Conservation (phyloP, 257 asterid species). For the Capsicum pubescens region DNA sequence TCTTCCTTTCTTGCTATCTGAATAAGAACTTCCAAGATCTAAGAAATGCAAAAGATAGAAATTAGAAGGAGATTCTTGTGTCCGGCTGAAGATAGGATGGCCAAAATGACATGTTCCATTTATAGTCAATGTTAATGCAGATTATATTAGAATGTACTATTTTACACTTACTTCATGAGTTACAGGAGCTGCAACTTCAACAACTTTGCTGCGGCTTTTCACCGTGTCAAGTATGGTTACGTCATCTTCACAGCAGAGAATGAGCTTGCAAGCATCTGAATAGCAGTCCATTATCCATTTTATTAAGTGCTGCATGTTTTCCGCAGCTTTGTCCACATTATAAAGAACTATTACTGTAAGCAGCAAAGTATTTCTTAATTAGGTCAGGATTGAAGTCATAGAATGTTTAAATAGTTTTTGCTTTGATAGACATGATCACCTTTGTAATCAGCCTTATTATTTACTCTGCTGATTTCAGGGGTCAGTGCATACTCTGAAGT, state of each 20-base stretch:
- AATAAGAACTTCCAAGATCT: slow-evolving; percentile 79
- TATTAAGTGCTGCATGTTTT: slow-evolving; percentile 72
- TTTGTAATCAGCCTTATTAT: slow-evolving; percentile 61
- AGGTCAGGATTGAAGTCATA: not conserved
- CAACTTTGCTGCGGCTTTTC: slow-evolving; percentile 61
- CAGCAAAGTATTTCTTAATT: not conserved
- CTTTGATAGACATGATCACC: slow-evolving; percentile 45
- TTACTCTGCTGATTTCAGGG: slow-evolving; percentile 67
- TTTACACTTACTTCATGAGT: slow-evolving; percentile 64
- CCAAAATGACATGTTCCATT: not conserved
- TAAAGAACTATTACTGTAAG: slow-evolving; percentile 72
- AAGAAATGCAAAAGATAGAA: not conserved
- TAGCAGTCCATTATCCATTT: slow-evolving; percentile 92
- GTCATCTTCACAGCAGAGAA: slow-evolving; percentile 83
- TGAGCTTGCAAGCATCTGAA: slow-evolving; percentile 74
- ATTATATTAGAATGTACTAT: not conserved
- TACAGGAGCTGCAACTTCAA: slow-evolving; percentile 63
- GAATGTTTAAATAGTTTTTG: not conserved
- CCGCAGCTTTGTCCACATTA: slow-evolving; percentile 80
- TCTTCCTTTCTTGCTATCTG: slow-evolving; percentile 82
- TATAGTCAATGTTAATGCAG: not conserved
- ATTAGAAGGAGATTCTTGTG: slow-evolving; percentile 21
- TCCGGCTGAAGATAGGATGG: not conserved
- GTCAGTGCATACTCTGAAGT: slow-evolving; percentile 58
- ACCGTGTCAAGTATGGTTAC: slow-evolving; percentile 68